Conservation (phyloP, 345 rosid genomes). For the Hirschfeldia incana region DNA sequence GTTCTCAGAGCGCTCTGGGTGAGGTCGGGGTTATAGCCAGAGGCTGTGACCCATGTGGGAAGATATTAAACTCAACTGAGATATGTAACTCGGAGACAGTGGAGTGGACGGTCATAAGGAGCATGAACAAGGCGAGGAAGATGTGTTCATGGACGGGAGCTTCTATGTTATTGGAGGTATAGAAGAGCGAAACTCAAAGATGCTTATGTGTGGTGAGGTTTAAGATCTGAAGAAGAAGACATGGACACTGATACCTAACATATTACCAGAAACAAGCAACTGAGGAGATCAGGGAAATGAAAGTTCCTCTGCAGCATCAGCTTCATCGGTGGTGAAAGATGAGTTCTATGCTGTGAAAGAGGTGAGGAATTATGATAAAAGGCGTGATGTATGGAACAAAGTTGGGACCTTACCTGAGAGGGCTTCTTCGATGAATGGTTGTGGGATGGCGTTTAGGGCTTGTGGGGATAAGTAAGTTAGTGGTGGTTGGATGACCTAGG, state of each 20-base stretch:
- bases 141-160: too few species aligned
- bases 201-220: slow-evolving; percentile 38
- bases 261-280: slow-evolving; percentile 51
- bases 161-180: too few species aligned
- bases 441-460: slow-evolving; percentile 86
- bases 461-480: slow-evolving; percentile 62
- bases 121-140: too few species aligned
- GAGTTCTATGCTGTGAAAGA: slow-evolving; percentile 69
- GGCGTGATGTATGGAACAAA: slow-evolving; percentile 51
- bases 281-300: slow-evolving; percentile 17
- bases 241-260: slow-evolving; percentile 64
- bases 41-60: too few species aligned
- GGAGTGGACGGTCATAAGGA: too few species aligned
- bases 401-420: slow-evolving; percentile 59
- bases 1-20: too few species aligned
- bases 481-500: slow-evolving; percentile 68
- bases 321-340: slow-evolving; percentile 34
- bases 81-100: too few species aligned
- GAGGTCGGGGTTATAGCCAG: too few species aligned
- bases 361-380: slow-evolving; percentile 62
- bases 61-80: too few species aligned
- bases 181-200: too few species aligned
- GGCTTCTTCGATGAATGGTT: slow-evolving; percentile 58
- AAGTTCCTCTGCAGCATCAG: slow-evolving; percentile 19
- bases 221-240: slow-evolving; percentile 54